These are phyloP conservation scores for Ceraceosorus bombacis DNA, from an alignment of 1,284 basidiomycete species.

Conservation along the genomic window DNA sequence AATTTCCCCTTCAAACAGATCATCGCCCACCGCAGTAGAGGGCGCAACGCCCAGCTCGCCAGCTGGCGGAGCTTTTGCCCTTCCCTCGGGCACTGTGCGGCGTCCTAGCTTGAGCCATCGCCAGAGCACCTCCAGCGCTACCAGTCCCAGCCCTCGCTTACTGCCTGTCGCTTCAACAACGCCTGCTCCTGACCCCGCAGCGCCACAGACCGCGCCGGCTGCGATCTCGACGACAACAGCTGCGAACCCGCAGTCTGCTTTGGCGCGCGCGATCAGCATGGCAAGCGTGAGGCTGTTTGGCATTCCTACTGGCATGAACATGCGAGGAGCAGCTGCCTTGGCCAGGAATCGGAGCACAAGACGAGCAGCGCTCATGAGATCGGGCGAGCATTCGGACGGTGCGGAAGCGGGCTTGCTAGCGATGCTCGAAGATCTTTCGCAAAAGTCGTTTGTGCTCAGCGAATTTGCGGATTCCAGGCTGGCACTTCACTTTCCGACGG, in stretches of 20 bases:
- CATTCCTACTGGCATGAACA: constrained; percentile 51
- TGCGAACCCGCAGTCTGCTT: constrained; percentile 4
- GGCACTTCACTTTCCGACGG: constrained; percentile 59
- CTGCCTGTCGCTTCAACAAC: too few species aligned
- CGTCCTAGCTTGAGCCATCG: too few species aligned
- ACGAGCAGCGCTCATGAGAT: constrained; percentile 18
- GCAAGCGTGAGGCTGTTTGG: constrained; percentile 88
- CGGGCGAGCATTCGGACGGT: constrained; percentile 21
- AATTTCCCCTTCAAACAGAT: too few species aligned
- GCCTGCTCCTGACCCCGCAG: too few species aligned
- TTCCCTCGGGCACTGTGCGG: too few species aligned
- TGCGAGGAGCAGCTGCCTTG: constrained; percentile 32
- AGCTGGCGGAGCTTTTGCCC: too few species aligned
- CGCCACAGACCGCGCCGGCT: too few species aligned
- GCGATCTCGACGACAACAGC: background rate
- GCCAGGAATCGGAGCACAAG: constrained; percentile 43
- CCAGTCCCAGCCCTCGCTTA: too few species aligned
- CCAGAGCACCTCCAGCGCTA: too few species aligned
- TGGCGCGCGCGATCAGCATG: constrained; percentile 61
- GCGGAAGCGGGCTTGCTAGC: constrained; percentile 54
- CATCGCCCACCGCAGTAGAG: too few species aligned
- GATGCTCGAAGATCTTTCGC: constrained; percentile 74
- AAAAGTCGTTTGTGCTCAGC: constrained; percentile 87
- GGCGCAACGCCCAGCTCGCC: too few species aligned
- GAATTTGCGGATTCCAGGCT: constrained; percentile 91